Evolutionary conservation across 768 basidiomycete species (phyloP), one percentile per base, ranked within the genome.

Genomic region (Favolaschia claudopus): DNA sequence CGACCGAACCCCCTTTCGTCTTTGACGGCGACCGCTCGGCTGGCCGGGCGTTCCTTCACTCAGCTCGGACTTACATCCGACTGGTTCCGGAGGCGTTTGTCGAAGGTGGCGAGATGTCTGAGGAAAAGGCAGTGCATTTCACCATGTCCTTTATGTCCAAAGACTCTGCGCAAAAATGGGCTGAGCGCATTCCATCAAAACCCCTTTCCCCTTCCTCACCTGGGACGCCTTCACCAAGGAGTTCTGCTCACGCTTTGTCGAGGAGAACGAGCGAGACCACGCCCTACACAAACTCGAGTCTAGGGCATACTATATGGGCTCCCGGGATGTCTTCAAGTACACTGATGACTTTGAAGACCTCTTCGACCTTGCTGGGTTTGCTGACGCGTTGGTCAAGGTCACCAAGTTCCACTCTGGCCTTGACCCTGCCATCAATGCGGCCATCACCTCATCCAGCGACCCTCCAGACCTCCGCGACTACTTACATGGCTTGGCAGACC

Each of bases 1-100:
- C n/a, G 17, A 34, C 46, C 31, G 29, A 47, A 33, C 46, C 46
- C 46, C 31, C 46, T 29, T 47, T 47, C 32, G 32, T 47, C 46
- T 47, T 47, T 25, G 19, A 47, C 46, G 17, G 46, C n/a, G 31
- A 33, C 17, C 31, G 12, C 5, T 22, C 46, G 12, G 33, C 24
- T 8, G 47, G 47, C 20, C 32, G 27, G 20, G 19, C 33, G 7
- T 48, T 48, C 34, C 47, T 48, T 15, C 47, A 48, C 15, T 14
- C 47, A 2, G 33, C 37, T 20, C 33, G 19, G 22, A 5, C 47
- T 5, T 48, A 48, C 27, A 25, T 25, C 34, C 33, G 20, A 15
- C 47, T 48, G 6, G 1, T 48, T 29, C 47, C 33, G 8, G 47
- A 48, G 22, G 47, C 36, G 6, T 50, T 39, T 28, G 13, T 19